Base-by-base conservation (phyloP, 2,329 filamentous ascomycete species). In the Hortaea sp. region DNA sequence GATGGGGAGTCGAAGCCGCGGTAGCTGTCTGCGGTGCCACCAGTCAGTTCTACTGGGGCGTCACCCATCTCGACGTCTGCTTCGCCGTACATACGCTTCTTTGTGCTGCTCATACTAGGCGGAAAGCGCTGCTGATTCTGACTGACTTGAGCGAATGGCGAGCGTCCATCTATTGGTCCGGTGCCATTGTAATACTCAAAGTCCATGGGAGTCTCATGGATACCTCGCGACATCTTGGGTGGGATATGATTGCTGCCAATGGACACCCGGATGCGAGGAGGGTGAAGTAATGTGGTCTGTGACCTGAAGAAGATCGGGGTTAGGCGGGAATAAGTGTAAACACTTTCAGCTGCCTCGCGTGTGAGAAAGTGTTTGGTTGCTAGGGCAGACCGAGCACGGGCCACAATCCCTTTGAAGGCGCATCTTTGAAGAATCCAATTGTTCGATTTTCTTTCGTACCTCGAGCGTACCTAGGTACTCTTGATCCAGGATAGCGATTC, bases 171-270 rank as follows among this genome's bases (percentile, higher is more conserved):
- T 2, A 71, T 52, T 4, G 69, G 69, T 20, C 70, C 72, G 3
- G 59, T 65, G 29, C 63, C 57, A 52, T 74, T 74, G 45, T 72
- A 59, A 55, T 66, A 77, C 55, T 75, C 67, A 60, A 73, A 77
- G 60, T 77, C 74, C 74, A 77, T 77, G 11, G 52, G 52, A n/a
- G 41, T 42, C 12, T 50, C 45, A 34, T 48, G 34, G n/a, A 29
- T 42, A 43, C 44, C 43, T 29, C 51, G 31, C 34, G 49, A 51
- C 51, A 53, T 53, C 38, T 27, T 40, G 38, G 12, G 32, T 10
- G 20, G 20, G 32, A 35, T 2, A 9, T n/a, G 7, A 35, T n/a
- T 9, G 32, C 32, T 35, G 32, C 2, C n/a, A n/a, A n/a, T 35
- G 32, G 32, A 35, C n/a, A 35, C 32, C 7, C 7, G 4, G 32